Conservation (phyloP, 2,329 filamentous ascomycete species). For the Madurella fahalii region DNA sequence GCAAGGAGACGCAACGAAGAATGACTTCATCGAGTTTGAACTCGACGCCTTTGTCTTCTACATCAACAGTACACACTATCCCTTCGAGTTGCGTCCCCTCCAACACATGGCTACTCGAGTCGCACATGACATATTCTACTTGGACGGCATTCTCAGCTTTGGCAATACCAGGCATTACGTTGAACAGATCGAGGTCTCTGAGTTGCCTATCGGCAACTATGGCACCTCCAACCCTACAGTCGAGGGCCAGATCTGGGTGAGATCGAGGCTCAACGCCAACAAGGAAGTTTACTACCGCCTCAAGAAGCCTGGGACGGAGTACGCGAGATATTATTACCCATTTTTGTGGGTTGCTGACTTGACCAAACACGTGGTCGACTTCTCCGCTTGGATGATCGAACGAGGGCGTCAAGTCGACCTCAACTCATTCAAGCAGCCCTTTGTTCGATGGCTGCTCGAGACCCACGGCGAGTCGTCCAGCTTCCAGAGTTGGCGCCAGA, state of each 20-base stretch:
- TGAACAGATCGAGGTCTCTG: slow-evolving; percentile 49
- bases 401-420: slow-evolving; percentile 42
- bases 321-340: slow-evolving; percentile 55
- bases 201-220: slow-evolving; percentile 65
- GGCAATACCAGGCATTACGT: slow-evolving; percentile 48
- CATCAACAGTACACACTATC: slow-evolving; percentile 33
- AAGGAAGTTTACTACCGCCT: slow-evolving; percentile 61
- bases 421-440: slow-evolving; percentile 52
- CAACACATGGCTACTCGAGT: slow-evolving; percentile 44
- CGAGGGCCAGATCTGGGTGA: slow-evolving; percentile 58
- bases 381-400: slow-evolving; percentile 40
- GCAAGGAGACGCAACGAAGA: slow-evolving; percentile 15
- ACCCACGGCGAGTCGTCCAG: slow-evolving; percentile 39
- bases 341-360: slow-evolving; percentile 71
- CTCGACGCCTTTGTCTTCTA: slow-evolving; percentile 59
- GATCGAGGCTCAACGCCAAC: slow-evolving; percentile 44
- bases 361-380: slow-evolving; percentile 69
- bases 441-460: slow-evolving; percentile 52
- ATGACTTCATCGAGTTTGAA: slow-evolving; percentile 44
- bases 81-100: slow-evolving; percentile 51
- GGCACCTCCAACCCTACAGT: slow-evolving; percentile 46
- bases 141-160: slow-evolving; percentile 57
- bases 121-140: slow-evolving; percentile 41
- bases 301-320: slow-evolving; percentile 52
- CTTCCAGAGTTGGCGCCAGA: slow-evolving; percentile 53